phyloP scores from a whole-genome alignment of 495 filamentous ascomycete genomes.

The Neurospora sp. region DNA sequence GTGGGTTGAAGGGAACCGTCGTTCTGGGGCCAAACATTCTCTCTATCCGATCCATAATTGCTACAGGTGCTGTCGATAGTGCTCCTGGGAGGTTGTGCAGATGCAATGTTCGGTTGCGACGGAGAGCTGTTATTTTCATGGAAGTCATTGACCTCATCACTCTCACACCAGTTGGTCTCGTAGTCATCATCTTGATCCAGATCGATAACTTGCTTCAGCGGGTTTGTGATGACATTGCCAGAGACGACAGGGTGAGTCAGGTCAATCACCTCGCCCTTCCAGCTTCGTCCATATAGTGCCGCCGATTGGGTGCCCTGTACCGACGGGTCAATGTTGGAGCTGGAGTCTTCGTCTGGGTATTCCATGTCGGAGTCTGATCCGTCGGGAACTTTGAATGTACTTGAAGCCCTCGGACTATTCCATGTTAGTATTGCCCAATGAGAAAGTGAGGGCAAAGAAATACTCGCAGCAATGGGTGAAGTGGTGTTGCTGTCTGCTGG shows the following conservation, averaged over 20 bases:
- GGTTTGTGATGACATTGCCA: background rate
- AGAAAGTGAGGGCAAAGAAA: background rate
- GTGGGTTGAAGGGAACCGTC: background rate
- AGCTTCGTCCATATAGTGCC: background rate
- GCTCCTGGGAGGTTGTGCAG: no score
- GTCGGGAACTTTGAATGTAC: slow-evolving; percentile 19
- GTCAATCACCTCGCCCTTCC: background rate
- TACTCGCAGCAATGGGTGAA: background rate
- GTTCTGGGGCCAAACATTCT: background rate
- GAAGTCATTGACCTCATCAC: slow-evolving; percentile 8
- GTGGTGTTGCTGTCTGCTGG: background rate
- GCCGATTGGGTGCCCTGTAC: background rate
- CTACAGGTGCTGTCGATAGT: background rate
- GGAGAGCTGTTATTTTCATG: slow-evolving; percentile 21
- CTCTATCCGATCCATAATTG: background rate
- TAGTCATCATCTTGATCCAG: background rate
- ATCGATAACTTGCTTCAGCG: background rate
- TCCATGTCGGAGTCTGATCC: slow-evolving; percentile 15
- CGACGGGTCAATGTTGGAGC: background rate
- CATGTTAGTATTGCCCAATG: background rate
- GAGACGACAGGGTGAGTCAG: background rate
- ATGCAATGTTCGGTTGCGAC: no score
- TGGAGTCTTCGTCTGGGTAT: slow-evolving; percentile 2
- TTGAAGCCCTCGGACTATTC: background rate
- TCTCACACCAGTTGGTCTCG: background rate